A percentile compares a stretch with the other conserved stretches of the same genome.
phyloP scores from a whole-genome alignment of 2,329 filamentous ascomycete species.

The Tolypocladium tundrense region DNA sequence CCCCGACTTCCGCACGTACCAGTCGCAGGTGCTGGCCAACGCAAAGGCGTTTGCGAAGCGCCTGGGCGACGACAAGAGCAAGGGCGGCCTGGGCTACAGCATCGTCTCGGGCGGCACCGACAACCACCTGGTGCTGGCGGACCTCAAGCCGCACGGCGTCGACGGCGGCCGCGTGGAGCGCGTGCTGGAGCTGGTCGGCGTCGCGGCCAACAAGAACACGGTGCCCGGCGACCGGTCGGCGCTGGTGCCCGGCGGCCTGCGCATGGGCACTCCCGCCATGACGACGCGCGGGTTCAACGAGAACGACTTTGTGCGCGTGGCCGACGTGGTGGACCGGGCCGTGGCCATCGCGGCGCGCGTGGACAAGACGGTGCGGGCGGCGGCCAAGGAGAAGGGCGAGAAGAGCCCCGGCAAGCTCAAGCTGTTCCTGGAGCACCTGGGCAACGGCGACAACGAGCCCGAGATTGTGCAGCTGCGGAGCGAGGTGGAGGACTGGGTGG shows the following conservation, averaged over 20 bases:
- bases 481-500: conserved; percentile 71
- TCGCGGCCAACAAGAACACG: conserved; percentile 99
- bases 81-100: conserved; percentile 72
- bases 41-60: conserved; percentile 74
- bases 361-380: conserved; percentile 60
- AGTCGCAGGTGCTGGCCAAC: conserved; percentile 81
- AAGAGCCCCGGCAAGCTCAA: conserved; percentile 56
- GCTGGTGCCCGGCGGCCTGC: conserved; percentile 82
- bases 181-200: conserved; percentile 82
- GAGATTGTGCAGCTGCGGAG: conserved; percentile 64
- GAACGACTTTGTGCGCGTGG: conserved; percentile 78
- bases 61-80: conserved; percentile 57
- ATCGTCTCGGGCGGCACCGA: conserved; percentile 92
- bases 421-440: conserved; percentile 58
- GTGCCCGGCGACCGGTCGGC: conserved; percentile 92
- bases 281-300: conserved; percentile 88
- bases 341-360: conserved; percentile 70
- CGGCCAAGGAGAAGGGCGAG: conserved; percentile 55
- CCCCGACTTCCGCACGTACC: conserved; percentile 86
- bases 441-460: conserved; percentile 54
- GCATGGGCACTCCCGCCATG: conserved; percentile 96
- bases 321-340: conserved; percentile 74
- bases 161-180: conserved; percentile 87
- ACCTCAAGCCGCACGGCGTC: conserved; percentile 79
- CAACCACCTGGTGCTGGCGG: conserved; percentile 89